Conservation (phyloP, 2,329 filamentous ascomycete species). For the Calycina herbarum region DNA sequence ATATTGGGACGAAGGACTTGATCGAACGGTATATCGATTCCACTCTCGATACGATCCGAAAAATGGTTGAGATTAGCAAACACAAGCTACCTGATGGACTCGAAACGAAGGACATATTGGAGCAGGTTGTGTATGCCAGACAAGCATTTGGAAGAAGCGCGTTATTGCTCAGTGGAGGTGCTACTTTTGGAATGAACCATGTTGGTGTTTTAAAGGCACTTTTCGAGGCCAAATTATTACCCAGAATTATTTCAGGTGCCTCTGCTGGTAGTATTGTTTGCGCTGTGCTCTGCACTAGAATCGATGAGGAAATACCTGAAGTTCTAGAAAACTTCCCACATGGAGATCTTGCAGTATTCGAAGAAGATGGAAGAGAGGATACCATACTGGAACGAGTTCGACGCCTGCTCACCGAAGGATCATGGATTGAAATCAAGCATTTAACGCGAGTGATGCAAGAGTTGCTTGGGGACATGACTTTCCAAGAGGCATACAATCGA, state of each 20-base stretch:
- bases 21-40: slow-evolving; percentile 87
- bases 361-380: slow-evolving; percentile 57
- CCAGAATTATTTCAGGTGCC: slow-evolving; percentile 67
- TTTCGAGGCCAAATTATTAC: slow-evolving; percentile 61
- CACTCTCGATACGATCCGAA: slow-evolving; percentile 70
- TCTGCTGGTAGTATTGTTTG: slow-evolving; percentile 71
- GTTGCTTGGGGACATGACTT: slow-evolving; percentile 85
- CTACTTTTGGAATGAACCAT: slow-evolving; percentile 72
- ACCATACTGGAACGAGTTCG: slow-evolving; percentile 68
- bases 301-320: slow-evolving; percentile 61
- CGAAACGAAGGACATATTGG: slow-evolving; percentile 54
- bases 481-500: slow-evolving; percentile 94
- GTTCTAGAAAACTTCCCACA: slow-evolving; percentile 60
- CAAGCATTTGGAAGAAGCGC: slow-evolving; percentile 68
- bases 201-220: slow-evolving; percentile 69
- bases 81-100: slow-evolving; percentile 51
- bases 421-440: slow-evolving; percentile 82
- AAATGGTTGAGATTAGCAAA: slow-evolving; percentile 63
- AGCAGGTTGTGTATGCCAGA: slow-evolving; percentile 59
- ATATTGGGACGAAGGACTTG: slow-evolving; percentile 81
- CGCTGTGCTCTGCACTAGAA: slow-evolving; percentile 62
- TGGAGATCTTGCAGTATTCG: slow-evolving; percentile 64
- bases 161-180: slow-evolving; percentile 66
- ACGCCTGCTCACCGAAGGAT: slow-evolving; percentile 76
- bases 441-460: slow-evolving; percentile 77